Evolutionary conservation across 352 stramenopile genomes (phyloP), one percentile per base, ranked within the genome.

Genomic region (Phytophthora colocasiae): DNA sequence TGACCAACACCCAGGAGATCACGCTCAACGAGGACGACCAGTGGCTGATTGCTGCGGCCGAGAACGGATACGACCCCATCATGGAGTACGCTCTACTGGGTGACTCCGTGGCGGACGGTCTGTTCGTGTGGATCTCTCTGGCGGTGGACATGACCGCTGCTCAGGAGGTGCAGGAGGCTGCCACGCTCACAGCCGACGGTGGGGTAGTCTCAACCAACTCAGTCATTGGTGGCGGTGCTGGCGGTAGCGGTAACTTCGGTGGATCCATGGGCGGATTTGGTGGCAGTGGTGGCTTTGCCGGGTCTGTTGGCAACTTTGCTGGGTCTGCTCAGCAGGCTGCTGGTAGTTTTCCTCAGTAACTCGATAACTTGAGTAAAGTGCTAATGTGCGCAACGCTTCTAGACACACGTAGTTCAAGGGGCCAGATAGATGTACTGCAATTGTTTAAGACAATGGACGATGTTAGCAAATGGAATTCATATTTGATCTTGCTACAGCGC

Each of bases 1-100:
- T 56, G n/a, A 57, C 61, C 27, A 75, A 75, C 56, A 75, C 62
- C 5, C 27, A 57, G 24, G 56, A 67, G 27, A 62, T 72, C 62
- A 68, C 62, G 15, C 39, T 62, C 17, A 75, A 75, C 36, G 62
- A 32, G 26, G 57, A 71, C 22, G 67, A 75, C 50, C 54, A 50
- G 52, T 69, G 50, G 49, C 43, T 75, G 17, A 29, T 51, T 12
- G 62, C 53, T 9, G 63, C 51, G 6, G 53, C 63, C 4, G 63
- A 10, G 15, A 47, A 72, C 29, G 67, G 41, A 6, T 72, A 57
- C 39, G 62, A 74, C 50, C 59, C 66, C 8, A 58, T 74, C 22
- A 58, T 61, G 52, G 29, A 50, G 15, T 60, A 60, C n/a, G 52
- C 29, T 36, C 51, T 50, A 27, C 26, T 60, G 3, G 47, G 26